These are phyloP conservation scores for Vaccinium vitisidaea DNA, from an alignment of 148 eudicot genomes.

Conservation along the genomic window DNA sequence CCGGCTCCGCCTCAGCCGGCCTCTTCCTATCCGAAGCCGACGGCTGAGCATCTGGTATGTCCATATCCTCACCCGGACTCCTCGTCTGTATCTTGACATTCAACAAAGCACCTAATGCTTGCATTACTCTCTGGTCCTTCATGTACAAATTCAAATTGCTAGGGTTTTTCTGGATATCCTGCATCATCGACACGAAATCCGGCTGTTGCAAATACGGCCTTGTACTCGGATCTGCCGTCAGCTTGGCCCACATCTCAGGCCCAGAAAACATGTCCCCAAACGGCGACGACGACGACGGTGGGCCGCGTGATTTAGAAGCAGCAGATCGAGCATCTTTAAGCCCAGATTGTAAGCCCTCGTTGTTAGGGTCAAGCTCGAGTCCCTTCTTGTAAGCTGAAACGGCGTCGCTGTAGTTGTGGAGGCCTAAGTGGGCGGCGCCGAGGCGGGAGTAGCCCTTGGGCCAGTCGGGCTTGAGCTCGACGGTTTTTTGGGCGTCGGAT, in stretches of 20 bases:
- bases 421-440: conserved; percentile 70
- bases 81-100: conserved; percentile 54
- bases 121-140: conserved; percentile 98
- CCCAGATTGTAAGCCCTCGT: conserved; percentile 72
- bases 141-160: conserved; percentile 70
- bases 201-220: conserved; percentile 61
- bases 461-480: conserved; percentile 82
- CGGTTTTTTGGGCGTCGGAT: conserved; percentile 75
- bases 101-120: conserved; percentile 70
- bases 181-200: conserved; percentile 84
- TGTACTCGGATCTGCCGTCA: conserved; percentile 75
- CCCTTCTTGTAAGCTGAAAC: conserved; percentile 67
- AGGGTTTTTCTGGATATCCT: conserved; percentile 85
- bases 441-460: conserved; percentile 78
- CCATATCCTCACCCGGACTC: conserved; percentile 30
- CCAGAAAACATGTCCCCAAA: conserved; percentile 87
- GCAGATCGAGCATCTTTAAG: conserved; percentile 59
- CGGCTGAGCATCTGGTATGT: conserved; percentile 24
- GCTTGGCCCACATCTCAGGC: conserved; percentile 92
- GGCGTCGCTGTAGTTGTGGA: conserved; percentile 46
- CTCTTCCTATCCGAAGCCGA: conserved; percentile 38
- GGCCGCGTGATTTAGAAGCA: conserved; percentile 13
- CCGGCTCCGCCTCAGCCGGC: conserved; percentile 38
- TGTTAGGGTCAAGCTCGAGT: conserved; percentile 69
- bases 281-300: conserved; percentile 27